A percentile compares a stretch with the other conserved stretches of the same genome.
phyloP scores from a whole-genome alignment of 2,329 filamentous ascomycete genomes.

The Ploettnerulaceae sp. region DNA sequence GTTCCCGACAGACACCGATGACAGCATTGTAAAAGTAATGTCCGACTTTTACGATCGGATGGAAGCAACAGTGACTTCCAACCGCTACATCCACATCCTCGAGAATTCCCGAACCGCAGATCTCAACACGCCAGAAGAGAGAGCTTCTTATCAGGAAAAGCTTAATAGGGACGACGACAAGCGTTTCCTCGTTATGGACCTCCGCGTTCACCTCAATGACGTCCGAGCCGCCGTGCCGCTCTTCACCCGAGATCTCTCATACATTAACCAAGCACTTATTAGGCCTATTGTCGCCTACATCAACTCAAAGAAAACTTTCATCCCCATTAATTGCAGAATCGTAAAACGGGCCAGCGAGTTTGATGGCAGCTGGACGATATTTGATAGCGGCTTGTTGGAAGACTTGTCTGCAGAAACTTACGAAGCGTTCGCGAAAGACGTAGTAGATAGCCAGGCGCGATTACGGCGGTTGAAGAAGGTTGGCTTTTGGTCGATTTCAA shows the following conservation, averaged over 20 bases:
- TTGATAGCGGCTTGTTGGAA: constrained; percentile 89
- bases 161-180: constrained; percentile 50
- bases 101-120: constrained; percentile 39
- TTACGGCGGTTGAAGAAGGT: constrained; percentile 90
- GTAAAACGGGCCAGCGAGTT: constrained; percentile 88
- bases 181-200: constrained; percentile 85
- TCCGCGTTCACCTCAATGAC: constrained; percentile 92
- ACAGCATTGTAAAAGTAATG: constrained; percentile 89
- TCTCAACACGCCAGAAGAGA: constrained; percentile 27
- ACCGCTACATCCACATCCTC: constrained; percentile 58
- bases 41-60: constrained; percentile 96
- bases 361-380: constrained; percentile 91
- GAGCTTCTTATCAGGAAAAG: constrained; percentile 25
- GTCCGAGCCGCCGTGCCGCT: constrained; percentile 89
- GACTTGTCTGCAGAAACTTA: constrained; percentile 93
- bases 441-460: constrained; percentile 82
- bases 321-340: constrained; percentile 89
- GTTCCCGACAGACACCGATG: constrained; percentile 83
- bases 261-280: constrained; percentile 92
- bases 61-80: constrained; percentile 83
- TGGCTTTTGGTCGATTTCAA: constrained; percentile 89
- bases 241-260: constrained; percentile 87
- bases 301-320: constrained; percentile 91
- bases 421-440: constrained; percentile 85
- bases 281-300: constrained; percentile 97